phyloP scores from a whole-genome alignment of 1,284 basidiomycete genomes.

The Trichosporon ovoides region DNA sequence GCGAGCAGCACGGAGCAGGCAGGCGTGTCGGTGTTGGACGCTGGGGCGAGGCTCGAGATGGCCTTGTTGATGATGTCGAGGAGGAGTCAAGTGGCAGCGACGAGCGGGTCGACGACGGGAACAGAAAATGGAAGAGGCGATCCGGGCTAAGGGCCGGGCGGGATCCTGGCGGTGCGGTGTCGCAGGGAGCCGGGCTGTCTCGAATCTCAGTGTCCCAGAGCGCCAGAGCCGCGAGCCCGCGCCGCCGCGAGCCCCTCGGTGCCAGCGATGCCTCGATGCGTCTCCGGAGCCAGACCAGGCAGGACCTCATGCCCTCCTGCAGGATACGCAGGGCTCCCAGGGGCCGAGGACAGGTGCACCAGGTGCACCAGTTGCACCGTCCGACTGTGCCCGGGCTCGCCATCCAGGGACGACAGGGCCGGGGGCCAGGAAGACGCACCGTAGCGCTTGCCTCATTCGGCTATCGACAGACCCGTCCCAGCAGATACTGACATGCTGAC shows the following conservation, averaged over 20 bases:
- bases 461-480: not conserved
- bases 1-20: not conserved
- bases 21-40: not conserved
- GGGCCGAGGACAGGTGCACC: not conserved
- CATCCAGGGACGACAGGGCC: not conserved
- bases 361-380: too few species aligned
- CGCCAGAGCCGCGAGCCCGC: too few species aligned
- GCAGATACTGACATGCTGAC: not conserved
- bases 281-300: too few species aligned
- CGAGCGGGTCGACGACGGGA: not conserved
- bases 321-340: not conserved
- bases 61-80: not conserved
- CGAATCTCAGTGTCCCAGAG: too few species aligned
- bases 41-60: not conserved
- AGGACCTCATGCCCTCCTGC: too few species aligned
- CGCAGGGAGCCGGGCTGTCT: too few species aligned
- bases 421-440: not conserved
- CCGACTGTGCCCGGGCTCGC: not conserved
- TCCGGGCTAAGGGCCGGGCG: not conserved
- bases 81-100: conserved; percentile 2
- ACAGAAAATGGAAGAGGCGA: not conserved
- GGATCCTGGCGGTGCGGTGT: too few species aligned
- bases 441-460: not conserved
- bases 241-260: too few species aligned
- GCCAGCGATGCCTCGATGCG: too few species aligned